These are phyloP conservation scores for Apiospora marii DNA, from an alignment of 2,329 filamentous ascomycete genomes.

Conservation along the genomic window DNA sequence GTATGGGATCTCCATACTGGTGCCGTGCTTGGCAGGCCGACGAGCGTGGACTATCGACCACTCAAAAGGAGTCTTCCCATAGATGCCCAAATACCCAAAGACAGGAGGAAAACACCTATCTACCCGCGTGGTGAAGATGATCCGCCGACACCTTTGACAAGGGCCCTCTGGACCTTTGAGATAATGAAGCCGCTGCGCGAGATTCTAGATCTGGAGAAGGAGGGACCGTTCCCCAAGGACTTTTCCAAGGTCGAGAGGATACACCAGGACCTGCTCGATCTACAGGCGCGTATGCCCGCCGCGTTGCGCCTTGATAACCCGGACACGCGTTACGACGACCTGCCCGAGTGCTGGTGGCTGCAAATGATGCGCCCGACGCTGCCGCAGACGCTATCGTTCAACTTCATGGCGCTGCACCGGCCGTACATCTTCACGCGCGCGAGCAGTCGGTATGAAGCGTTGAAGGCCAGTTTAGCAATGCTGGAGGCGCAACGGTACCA, in stretches of 20 bases:
- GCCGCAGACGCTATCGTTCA: slow-evolving; percentile 59
- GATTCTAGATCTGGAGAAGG: slow-evolving; percentile 63
- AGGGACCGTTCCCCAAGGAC: slow-evolving; percentile 62
- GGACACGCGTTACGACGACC: slow-evolving; percentile 63
- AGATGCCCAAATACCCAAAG: slow-evolving; percentile 58
- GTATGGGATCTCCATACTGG: slow-evolving; percentile 63
- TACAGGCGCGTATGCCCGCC: slow-evolving; percentile 58
- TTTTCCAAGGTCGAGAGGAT: slow-evolving; percentile 61
- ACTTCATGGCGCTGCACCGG: slow-evolving; percentile 66
- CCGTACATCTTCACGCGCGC: slow-evolving; percentile 68
- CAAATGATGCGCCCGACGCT: slow-evolving; percentile 53
- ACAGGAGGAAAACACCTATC: slow-evolving; percentile 57
- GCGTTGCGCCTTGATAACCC: slow-evolving; percentile 63
- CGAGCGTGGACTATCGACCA: slow-evolving; percentile 59
- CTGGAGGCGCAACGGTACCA: slow-evolving; percentile 61
- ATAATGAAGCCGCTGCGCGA: slow-evolving; percentile 58
- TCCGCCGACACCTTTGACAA: slow-evolving; percentile 64
- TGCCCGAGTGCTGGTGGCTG: slow-evolving; percentile 63
- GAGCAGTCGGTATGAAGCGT: slow-evolving; percentile 61
- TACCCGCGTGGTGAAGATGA: slow-evolving; percentile 56
- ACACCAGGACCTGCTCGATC: slow-evolving; percentile 57
- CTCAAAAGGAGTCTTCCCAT: slow-evolving; percentile 58
- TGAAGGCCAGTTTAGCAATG: slow-evolving; percentile 63
- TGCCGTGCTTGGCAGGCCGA: slow-evolving; percentile 62
- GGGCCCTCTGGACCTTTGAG: slow-evolving; percentile 58